These are phyloP conservation scores for Fonsecaea nubica DNA, from an alignment of 2,329 filamentous ascomycete genomes.

Conservation along the genomic window DNA sequence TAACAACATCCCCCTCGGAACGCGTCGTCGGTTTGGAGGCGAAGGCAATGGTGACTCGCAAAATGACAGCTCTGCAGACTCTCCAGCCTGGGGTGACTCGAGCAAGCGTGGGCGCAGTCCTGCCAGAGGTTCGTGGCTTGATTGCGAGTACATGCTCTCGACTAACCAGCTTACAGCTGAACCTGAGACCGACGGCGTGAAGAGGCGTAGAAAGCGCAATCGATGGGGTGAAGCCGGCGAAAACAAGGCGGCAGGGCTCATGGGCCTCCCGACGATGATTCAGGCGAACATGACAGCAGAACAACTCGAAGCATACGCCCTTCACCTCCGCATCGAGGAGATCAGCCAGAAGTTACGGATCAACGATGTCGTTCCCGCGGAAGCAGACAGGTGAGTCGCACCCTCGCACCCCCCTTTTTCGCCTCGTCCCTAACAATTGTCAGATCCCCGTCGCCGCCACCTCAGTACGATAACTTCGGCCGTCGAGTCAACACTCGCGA, in stretches of 20 bases:
- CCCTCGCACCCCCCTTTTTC: slow-evolving; percentile 22
- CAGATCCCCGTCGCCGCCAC: slow-evolving; percentile 92
- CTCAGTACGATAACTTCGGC: slow-evolving; percentile 99
- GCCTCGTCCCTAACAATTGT: slow-evolving; percentile 30
- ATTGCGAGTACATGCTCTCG: slow-evolving; percentile 20
- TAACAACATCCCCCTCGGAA: slow-evolving; percentile 95
- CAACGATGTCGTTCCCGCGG: slow-evolving; percentile 96
- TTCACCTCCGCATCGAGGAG: slow-evolving; percentile 97
- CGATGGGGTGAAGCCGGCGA: slow-evolving; percentile 97
- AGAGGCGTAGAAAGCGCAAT: slow-evolving; percentile 96
- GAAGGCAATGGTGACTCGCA: slow-evolving; percentile 61
- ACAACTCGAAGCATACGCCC: slow-evolving; percentile 94
- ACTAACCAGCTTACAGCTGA: slow-evolving; percentile 46
- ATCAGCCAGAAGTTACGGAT: slow-evolving; percentile 99
- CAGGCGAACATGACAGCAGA: slow-evolving; percentile 98
- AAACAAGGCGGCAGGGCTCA: slow-evolving; percentile 97
- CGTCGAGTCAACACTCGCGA: slow-evolving; percentile 99
- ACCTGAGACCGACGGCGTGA: slow-evolving; percentile 74
- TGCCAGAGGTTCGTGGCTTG: slow-evolving; percentile 68
- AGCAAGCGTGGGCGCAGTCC: slow-evolving; percentile 92
- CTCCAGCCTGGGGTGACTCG: slow-evolving; percentile 57
- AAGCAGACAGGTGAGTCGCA: slow-evolving; percentile 82
- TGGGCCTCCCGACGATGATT: slow-evolving; percentile 96
- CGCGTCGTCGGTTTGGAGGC: slow-evolving; percentile 77
- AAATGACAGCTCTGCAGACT: slow-evolving; percentile 52